These are phyloP conservation scores for Apiotrichum siamense DNA, from an alignment of 1,284 basidiomycete genomes.

Conservation along the genomic window DNA sequence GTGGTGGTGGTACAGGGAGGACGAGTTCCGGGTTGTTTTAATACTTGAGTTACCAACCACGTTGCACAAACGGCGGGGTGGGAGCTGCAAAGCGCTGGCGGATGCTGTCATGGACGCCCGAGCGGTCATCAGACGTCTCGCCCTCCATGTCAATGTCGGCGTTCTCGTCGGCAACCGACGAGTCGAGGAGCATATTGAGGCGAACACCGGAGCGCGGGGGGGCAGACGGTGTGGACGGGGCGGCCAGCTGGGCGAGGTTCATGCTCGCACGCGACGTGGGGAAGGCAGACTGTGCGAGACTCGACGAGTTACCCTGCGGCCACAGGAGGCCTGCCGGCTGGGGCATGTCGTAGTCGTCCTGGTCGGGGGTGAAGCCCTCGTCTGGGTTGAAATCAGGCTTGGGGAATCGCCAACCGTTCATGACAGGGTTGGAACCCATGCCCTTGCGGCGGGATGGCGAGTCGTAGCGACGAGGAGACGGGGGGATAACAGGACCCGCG, in stretches of 20 bases:
- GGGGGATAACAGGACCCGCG: slow-evolving; percentile 29
- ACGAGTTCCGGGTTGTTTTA: neutral
- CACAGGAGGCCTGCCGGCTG: slow-evolving; percentile 3
- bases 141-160: slow-evolving; percentile 14
- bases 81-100: slow-evolving; percentile 6
- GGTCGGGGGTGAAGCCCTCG: neutral
- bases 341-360: slow-evolving; percentile 6
- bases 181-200: slow-evolving; percentile 37
- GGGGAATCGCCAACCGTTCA: slow-evolving; percentile 41
- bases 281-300: neutral
- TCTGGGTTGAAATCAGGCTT: slow-evolving; percentile 2
- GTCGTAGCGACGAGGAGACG: slow-evolving; percentile 13
- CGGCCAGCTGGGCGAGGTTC: slow-evolving; percentile 2
- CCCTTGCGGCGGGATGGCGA: slow-evolving; percentile 24
- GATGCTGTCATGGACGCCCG: slow-evolving; percentile 11
- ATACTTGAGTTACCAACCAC: slow-evolving; percentile 7
- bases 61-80: slow-evolving; percentile 10
- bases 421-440: slow-evolving; percentile 29
- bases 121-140: slow-evolving; percentile 14
- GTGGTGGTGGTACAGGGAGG: neutral
- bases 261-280: slow-evolving; percentile 2
- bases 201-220: slow-evolving; percentile 34
- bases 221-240: slow-evolving; percentile 6
- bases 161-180: slow-evolving; percentile 12
- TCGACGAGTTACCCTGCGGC: slow-evolving; percentile 2